These are phyloP conservation scores for Geranium rotundifolium DNA, from an alignment of 345 rosid genomes.

Conservation along the genomic window DNA sequence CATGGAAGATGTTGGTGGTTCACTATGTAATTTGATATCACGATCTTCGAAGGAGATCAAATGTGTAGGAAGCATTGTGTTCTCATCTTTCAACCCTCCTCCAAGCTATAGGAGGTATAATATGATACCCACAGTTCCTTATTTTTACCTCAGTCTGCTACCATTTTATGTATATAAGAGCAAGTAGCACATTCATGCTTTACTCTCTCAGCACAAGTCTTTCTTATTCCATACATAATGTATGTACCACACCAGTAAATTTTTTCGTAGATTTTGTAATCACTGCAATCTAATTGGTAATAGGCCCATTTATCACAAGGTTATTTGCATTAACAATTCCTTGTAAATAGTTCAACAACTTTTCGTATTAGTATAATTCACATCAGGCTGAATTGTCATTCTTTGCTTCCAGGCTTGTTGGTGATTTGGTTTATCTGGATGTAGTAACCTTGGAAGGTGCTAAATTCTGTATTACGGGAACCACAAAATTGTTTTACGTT, in stretches of 20 bases:
- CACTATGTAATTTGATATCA: constrained; percentile 51
- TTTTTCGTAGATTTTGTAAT: background rate
- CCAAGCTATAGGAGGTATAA: constrained; percentile 82
- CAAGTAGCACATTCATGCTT: background rate
- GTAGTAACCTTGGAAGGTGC: constrained; percentile 73
- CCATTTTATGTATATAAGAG: background rate
- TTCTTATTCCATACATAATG: too few relatives aligned
- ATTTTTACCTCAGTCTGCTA: background rate
- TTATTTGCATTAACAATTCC: background rate
- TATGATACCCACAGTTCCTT: background rate
- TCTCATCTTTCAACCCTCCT: constrained; percentile 96
- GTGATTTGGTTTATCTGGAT: constrained; percentile 92
- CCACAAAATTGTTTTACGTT: constrained; percentile 75
- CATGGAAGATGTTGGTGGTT: constrained; percentile 86
- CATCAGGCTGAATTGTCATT: background rate
- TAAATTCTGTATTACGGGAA: constrained; percentile 76
- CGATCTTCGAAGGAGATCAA: constrained; percentile 59
- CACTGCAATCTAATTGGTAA: background rate
- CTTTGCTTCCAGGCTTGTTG: constrained; percentile 59
- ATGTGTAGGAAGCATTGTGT: constrained; percentile 75
- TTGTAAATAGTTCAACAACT: background rate
- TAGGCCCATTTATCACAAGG: background rate
- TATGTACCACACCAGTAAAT: too few relatives aligned
- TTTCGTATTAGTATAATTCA: background rate
- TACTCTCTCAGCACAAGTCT: too few relatives aligned